Evolutionary conservation across 306 rosid species (phyloP).

Genomic region (Quercus agrifolia): DNA sequence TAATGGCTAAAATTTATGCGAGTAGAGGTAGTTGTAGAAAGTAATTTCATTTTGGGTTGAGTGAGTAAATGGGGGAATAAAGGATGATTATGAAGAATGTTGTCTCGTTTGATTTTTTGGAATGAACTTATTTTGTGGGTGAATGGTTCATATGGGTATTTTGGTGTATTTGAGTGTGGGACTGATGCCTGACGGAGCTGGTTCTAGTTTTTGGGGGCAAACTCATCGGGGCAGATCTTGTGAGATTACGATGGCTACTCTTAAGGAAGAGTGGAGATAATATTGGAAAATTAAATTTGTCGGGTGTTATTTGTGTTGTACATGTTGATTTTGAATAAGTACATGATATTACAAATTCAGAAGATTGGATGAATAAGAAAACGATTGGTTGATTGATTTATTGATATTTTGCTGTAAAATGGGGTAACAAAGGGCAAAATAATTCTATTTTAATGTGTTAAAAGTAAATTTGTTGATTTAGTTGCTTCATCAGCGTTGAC

Average conservation of each 20-base stretch:
- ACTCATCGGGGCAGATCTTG: not conserved
- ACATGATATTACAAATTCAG: not conserved
- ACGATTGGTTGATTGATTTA: not conserved
- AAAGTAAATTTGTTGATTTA: not conserved
- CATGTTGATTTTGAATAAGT: conserved; percentile 1
- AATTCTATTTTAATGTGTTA: not conserved
- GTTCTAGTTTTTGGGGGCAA: not conserved
- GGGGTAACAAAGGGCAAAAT: not conserved
- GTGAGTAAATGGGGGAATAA: not conserved
- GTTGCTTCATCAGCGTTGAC: not conserved
- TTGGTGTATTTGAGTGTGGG: not conserved
- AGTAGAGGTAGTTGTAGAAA: not conserved
- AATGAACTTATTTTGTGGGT: not conserved
- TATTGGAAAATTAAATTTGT: too few relatives aligned
- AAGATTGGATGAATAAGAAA: not conserved
- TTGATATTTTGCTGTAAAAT: not conserved
- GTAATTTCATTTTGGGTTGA: not conserved
- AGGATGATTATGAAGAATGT: not conserved
- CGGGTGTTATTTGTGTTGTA: not conserved
- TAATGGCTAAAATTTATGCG: not conserved
- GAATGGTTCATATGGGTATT: not conserved
- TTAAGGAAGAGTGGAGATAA: too few relatives aligned
- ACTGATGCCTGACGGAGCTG: not conserved
- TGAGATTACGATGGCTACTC: not conserved
- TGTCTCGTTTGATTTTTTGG: not conserved